These are phyloP conservation scores for Didymellaceae sp. DNA, from an alignment of 2,329 filamentous ascomycete genomes.

Conservation along the genomic window DNA sequence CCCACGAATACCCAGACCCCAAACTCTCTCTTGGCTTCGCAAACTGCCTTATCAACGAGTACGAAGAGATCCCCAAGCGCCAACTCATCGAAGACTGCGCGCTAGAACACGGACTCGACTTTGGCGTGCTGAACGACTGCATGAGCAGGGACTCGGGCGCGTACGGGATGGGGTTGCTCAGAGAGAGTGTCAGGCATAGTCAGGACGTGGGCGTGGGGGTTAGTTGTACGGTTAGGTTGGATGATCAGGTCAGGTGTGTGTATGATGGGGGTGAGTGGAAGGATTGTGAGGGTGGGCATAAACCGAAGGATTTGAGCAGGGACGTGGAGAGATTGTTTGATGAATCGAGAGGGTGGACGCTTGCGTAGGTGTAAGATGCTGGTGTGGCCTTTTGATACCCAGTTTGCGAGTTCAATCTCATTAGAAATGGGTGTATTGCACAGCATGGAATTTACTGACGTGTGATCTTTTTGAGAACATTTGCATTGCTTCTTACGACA, in stretches of 20 bases:
- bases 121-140: conserved; percentile 81
- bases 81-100: conserved; percentile 86
- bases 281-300: conserved; percentile 73
- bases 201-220: conserved; percentile 55
- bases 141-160: conserved; percentile 77
- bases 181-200: conserved; percentile 70
- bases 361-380: background rate
- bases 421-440: too few relatives aligned
- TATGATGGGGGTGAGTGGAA: conserved; percentile 80
- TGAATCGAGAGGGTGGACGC: conserved; percentile 37
- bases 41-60: conserved; percentile 84
- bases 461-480: too few relatives aligned
- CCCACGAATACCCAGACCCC: conserved; percentile 79
- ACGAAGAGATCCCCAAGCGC: conserved; percentile 76
- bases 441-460: too few relatives aligned
- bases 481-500: too few relatives aligned
- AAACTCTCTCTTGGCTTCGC: conserved; percentile 92
- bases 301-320: conserved; percentile 74
- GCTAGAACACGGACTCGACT: conserved; percentile 86
- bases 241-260: conserved; percentile 83
- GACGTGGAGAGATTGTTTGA: conserved; percentile 75
- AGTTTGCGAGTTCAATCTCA: background rate
- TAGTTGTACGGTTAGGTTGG: conserved; percentile 65
- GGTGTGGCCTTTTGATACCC: background rate
- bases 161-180: conserved; percentile 70